A percentile compares a stretch with the other conserved stretches of the same genome.
phyloP scores from a whole-genome alignment of 169 alveolate species.

The Cyclospora cayetanensis region DNA sequence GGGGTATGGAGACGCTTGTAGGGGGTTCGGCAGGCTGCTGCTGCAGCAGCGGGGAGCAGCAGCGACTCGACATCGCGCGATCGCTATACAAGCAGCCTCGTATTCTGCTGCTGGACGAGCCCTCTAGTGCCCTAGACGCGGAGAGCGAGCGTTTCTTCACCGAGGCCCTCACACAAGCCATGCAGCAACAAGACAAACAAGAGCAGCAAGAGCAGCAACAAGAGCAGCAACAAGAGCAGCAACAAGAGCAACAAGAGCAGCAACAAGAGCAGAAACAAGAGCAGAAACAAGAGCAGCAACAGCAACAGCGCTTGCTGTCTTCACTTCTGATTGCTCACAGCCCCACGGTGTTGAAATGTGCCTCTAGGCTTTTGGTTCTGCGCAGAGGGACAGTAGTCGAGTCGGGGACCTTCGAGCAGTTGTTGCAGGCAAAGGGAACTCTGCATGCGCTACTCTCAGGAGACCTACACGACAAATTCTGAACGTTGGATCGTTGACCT shows the following conservation, averaged over 20 bases:
- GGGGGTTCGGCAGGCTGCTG: neutral
- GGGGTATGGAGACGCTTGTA: neutral
- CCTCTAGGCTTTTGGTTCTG: constrained; percentile 14
- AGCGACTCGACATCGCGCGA: constrained; percentile 58
- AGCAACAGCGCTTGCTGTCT: constrained; percentile 16
- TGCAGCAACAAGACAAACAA: neutral
- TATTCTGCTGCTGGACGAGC: constrained; percentile 52
- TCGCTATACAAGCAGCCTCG: constrained; percentile 34
- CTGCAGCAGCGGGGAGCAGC: constrained; percentile 69
- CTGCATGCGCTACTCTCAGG: neutral
- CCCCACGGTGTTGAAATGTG: constrained; percentile 25
- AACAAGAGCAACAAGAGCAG: neutral
- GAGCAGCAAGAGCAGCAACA: constrained; percentile 1
- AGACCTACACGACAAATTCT: constrained; percentile 2
- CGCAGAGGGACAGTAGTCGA: neutral
- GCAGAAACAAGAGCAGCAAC: constrained; percentile 12
- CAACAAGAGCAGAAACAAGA: neutral
- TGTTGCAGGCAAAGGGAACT: constrained; percentile 30
- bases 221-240: neutral
- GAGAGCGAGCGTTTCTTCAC: constrained; percentile 1
- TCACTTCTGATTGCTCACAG: constrained; percentile 57
- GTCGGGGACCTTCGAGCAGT: neutral
- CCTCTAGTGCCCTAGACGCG: constrained; percentile 36
- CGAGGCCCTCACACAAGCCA: neutral
- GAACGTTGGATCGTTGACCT: neutral